These are phyloP conservation scores for Microstroma glucosiphilum DNA, from an alignment of 1,284 basidiomycete genomes.

Conservation along the genomic window DNA sequence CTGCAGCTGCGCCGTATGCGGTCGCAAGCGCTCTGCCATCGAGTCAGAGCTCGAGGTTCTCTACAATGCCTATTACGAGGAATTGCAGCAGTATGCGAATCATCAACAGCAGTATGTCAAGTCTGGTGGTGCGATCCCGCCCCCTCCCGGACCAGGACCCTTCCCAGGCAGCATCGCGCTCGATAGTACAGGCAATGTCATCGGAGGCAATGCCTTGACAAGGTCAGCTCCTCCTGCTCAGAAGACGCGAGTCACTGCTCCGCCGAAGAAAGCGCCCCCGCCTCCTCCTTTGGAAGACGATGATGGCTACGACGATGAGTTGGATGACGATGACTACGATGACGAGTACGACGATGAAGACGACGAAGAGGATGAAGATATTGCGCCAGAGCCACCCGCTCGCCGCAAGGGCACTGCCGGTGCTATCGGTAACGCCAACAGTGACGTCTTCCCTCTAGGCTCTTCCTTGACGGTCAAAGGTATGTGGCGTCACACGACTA, in stretches of 20 bases:
- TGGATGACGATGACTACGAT: slow-evolving; percentile 41
- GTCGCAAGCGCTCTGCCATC: slow-evolving; percentile 91
- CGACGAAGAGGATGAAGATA: slow-evolving; percentile 46
- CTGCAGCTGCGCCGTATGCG: slow-evolving; percentile 92
- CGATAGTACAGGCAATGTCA: slow-evolving; percentile 72
- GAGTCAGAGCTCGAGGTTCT: slow-evolving; percentile 98
- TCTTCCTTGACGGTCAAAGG: slow-evolving; percentile 75
- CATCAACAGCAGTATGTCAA: slow-evolving; percentile 89
- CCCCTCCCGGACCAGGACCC: slow-evolving; percentile 89
- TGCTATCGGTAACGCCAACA: slow-evolving; percentile 37
- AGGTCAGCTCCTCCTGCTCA: slow-evolving; percentile 18
- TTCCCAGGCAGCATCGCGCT: slow-evolving; percentile 96
- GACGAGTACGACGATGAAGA: slow-evolving; percentile 62
- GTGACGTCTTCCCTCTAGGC: slow-evolving; percentile 72
- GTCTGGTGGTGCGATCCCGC: slow-evolving; percentile 74
- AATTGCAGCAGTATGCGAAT: slow-evolving; percentile 96
- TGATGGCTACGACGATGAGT: slow-evolving; percentile 38
- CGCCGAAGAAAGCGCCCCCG: slow-evolving; percentile 16
- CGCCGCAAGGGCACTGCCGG: slow-evolving; percentile 16
- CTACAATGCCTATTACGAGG: slow-evolving; percentile 99
- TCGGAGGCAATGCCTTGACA: slow-evolving; percentile 61
- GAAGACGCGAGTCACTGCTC: slow-evolving; percentile 20
- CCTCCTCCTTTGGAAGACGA: slow-evolving; percentile 12
- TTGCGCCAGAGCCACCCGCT: slow-evolving; percentile 9
- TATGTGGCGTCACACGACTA: slow-evolving; percentile 51